Conservation (phyloP, 768 basidiomycete genomes). For the Termitomyces sp. region DNA sequence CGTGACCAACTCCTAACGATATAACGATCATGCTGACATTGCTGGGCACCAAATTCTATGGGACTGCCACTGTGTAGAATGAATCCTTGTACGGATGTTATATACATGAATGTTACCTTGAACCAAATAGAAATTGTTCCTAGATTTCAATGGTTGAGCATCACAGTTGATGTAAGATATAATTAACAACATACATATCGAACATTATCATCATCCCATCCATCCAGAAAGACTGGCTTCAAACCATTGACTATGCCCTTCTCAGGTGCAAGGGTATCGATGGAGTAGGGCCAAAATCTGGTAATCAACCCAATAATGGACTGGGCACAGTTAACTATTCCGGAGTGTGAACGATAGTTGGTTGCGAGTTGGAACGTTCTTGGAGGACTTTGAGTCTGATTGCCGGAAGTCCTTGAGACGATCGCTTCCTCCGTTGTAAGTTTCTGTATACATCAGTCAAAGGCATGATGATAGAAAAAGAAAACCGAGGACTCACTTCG, state of each 20-base stretch:
- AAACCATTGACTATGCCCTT: slow-evolving; percentile 46
- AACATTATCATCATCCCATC: slow-evolving; percentile 37
- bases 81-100: background rate
- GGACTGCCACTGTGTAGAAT: slow-evolving; percentile 31
- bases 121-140: slow-evolving; percentile 57
- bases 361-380: slow-evolving; percentile 50
- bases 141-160: slow-evolving; percentile 9
- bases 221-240: slow-evolving; percentile 54
- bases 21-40: slow-evolving; percentile 39
- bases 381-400: slow-evolving; percentile 8
- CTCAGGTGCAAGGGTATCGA: slow-evolving; percentile 56
- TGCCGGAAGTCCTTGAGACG: background rate
- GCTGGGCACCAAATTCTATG: slow-evolving; percentile 59
- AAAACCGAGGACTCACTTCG: slow-evolving; percentile 40
- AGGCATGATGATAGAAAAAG: background rate
- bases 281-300: slow-evolving; percentile 57
- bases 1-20: background rate
- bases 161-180: background rate
- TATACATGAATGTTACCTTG: slow-evolving; percentile 27
- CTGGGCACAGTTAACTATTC: slow-evolving; percentile 70
- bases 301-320: slow-evolving; percentile 59
- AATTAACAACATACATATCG: slow-evolving; percentile 24
- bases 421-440: slow-evolving; percentile 7
- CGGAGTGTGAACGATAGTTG: slow-evolving; percentile 70
- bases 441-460: slow-evolving; percentile 2